These are phyloP conservation scores for Arthrobotrys entomopaga DNA, from an alignment of 2,329 filamentous ascomycete genomes.

Conservation along the genomic window DNA sequence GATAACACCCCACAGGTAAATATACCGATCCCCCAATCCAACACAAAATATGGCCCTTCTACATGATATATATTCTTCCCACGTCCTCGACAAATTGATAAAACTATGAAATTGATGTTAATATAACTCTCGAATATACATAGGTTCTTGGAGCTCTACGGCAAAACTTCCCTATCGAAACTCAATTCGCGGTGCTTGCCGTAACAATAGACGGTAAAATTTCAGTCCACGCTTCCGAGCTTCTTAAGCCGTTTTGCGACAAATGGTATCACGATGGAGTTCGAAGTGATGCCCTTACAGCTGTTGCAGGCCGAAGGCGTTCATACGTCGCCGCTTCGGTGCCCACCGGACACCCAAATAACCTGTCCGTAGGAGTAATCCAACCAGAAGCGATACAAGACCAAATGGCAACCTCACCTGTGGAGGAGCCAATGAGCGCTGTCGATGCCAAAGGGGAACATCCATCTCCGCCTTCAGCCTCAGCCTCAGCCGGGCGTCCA, in stretches of 20 bases:
- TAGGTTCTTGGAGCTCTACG: slow-evolving; percentile 36
- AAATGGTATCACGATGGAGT: slow-evolving; percentile 57
- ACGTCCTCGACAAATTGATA: no score
- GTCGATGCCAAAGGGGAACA: slow-evolving; percentile 8
- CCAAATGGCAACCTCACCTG: slow-evolving; percentile 25
- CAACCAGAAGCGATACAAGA: background rate
- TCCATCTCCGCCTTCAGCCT: slow-evolving; percentile 19
- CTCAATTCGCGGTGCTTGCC: slow-evolving; percentile 57
- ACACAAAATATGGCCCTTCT: no score
- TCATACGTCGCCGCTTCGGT: slow-evolving; percentile 5
- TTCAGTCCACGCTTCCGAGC: slow-evolving; percentile 54
- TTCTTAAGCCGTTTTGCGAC: slow-evolving; percentile 55
- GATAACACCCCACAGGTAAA: slow-evolving; percentile 42
- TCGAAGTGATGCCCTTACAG: slow-evolving; percentile 55
- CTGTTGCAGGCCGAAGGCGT: slow-evolving; percentile 32
- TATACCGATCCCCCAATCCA: background rate
- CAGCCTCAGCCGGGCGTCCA: slow-evolving; percentile 17
- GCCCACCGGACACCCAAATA: background rate
- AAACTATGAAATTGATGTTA: background rate
- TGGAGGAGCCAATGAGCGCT: slow-evolving; percentile 19
- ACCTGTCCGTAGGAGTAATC: background rate
- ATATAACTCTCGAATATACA: background rate
- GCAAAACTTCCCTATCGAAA: slow-evolving; percentile 48
- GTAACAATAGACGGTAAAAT: slow-evolving; percentile 57
- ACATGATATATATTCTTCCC: no score